Evolutionary conservation across 768 basidiomycete genomes (phyloP), one percentile per base, ranked within the genome.

Genomic region (Paxillus involutus): DNA sequence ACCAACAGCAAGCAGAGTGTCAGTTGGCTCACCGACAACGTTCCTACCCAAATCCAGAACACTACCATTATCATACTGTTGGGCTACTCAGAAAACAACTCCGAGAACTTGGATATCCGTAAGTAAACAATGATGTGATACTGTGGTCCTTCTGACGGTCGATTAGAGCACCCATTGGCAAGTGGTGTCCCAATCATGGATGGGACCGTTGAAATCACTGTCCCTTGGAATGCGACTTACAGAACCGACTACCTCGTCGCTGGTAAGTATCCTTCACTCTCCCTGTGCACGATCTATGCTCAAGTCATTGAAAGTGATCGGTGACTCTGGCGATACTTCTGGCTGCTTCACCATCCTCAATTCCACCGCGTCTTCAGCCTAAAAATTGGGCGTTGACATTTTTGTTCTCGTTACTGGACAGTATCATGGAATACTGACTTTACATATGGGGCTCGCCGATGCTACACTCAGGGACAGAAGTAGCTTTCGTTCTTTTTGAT

Each of bases 311-410:
- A 49, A 52, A 88, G 87, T 87, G 40, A 73, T 85, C 58, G 88
- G 88, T 26, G 82, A 86, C 62, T 86, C 84, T 13, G 88, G 88
- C 11, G 82, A 91, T 57, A 59, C 67, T 9, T 85, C 81, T 61
- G 80, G 80, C 0, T 16, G 70, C 37, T 89, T 91, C 64, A 80
- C 77, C 1, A 91, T 91, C 56, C 16, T 12, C 0, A 47, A 10
- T 21, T 39, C 52, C 11, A 29, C 44, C 26, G 37, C 21, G 17
- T 7, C 24, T 39, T 49, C 16, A 19, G 24, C 24, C 32, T 45
- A 17, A 37, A 44, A n/a, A n/a, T 16, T n/a, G 39, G 21, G 4
- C 17, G 4, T 29, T 13, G n/a, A 16, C 37, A 41, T 33, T 17
- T 37, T 43, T 51, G 19, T 6, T 13, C 8, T 3, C 19, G n/a